Evolutionary conservation across 495 filamentous ascomycete genomes (phyloP), one percentile per base, ranked within the genome.

Genomic region (Pseudotulostoma volvatum): DNA sequence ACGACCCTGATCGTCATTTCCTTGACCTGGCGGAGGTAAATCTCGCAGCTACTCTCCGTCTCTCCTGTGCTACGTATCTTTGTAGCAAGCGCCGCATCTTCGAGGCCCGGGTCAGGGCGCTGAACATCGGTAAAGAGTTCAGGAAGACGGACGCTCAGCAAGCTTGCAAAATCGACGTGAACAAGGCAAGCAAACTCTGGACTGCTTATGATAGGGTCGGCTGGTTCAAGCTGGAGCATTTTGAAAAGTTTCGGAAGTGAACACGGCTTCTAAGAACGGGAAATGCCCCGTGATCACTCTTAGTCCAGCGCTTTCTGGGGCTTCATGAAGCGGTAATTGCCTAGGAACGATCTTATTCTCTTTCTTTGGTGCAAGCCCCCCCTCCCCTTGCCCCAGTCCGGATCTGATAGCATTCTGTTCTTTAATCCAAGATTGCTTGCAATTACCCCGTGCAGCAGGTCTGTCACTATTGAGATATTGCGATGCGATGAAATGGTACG

Each of bases 111-210:
- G 67, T 84, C 36, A 72, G 78, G 34, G 73, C 79, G 16, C 59
- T 83, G 32, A 59, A 59, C 35, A 73, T 77, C 35, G 70, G 72
- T 48, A 90, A 93, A 58, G 82, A 90, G 50, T 97, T 97, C 52
- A 71, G 84, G 44, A 97, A 95, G 73, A 95, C 90, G n/a, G 83
- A 94, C 55, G 83, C 85, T 21, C 90, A 97, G 57, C 84, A 93
- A 55, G 84, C 84, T 18, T 93, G 85, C 73, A 92, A 92, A 67
- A 94, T 95, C 43, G 90, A 97, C 54, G 90, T 95, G 56, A 95
- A 95, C 66, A 97, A 97, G 68, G 86, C 90, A 18, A 93, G 84
- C 49, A 92, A 90, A 56, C 70, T 97, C 37, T 94, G 85, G 85
- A 76, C 77, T 31, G 85, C 84, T 18, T 97, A 82, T 52, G 81